Evolutionary conservation across 208 protist genomes (phyloP).

Genomic region (Leishmania tarentolae): DNA sequence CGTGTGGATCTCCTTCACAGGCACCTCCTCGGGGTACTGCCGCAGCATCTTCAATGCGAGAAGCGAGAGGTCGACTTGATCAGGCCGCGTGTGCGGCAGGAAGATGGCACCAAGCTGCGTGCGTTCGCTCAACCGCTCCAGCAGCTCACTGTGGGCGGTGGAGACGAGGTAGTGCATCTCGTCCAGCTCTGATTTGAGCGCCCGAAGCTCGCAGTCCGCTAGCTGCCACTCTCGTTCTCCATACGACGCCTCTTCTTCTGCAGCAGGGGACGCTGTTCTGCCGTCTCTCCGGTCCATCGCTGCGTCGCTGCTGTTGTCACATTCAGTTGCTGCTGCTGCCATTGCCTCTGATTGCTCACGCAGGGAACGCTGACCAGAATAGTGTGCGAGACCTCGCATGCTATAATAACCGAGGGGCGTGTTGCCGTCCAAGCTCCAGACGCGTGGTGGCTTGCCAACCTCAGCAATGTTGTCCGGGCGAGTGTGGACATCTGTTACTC

Average conservation of each 20-base stretch:
- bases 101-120: constrained; percentile 44
- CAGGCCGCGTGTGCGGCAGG: constrained; percentile 60
- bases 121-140: constrained; percentile 48
- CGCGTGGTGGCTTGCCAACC: background rate
- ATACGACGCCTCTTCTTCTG: background rate
- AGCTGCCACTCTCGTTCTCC: constrained; percentile 39
- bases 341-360: background rate
- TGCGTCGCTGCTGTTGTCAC: background rate
- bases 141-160: constrained; percentile 44
- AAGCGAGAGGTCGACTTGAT: constrained; percentile 44
- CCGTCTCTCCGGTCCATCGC: background rate
- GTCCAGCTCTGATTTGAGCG: constrained; percentile 54
- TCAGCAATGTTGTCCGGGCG: background rate
- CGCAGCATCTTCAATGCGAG: constrained; percentile 70
- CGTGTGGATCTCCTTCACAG: constrained; percentile 62
- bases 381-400: background rate
- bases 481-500: background rate
- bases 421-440: background rate
- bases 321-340: background rate
- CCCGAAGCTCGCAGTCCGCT: constrained; percentile 51
- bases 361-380: background rate
- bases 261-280: background rate
- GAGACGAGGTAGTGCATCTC: constrained; percentile 54
- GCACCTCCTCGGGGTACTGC: constrained; percentile 60
- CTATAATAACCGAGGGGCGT: background rate